A percentile compares a stretch with the other conserved stretches of the same genome.
These are phyloP conservation scores for Lentinula lateritia DNA, from an alignment of 768 basidiomycete species.

Conservation along the genomic window DNA sequence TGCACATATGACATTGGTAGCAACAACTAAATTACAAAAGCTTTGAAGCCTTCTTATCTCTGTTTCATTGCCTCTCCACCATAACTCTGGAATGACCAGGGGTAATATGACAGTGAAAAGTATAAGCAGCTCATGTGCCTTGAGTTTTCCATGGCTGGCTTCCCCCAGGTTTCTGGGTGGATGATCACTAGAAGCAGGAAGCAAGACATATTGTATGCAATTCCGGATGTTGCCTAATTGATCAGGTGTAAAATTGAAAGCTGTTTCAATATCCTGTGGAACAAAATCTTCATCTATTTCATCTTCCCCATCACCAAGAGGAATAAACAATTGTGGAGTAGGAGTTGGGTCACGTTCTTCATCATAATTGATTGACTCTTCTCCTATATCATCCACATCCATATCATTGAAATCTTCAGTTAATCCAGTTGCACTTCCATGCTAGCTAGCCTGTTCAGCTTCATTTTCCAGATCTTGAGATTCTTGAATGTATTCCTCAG, in stretches of 20 bases:
- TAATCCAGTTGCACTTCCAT: too few species aligned
- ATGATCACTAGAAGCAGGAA: slow-evolving; percentile 15
- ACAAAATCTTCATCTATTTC: neutral
- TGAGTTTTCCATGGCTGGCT: slow-evolving; percentile 25
- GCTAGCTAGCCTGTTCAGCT: too few species aligned
- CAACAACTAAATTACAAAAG: slow-evolving; percentile 20
- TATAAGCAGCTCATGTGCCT: slow-evolving; percentile 22
- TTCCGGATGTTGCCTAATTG: slow-evolving; percentile 5
- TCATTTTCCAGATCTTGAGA: too few species aligned
- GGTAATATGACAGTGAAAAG: slow-evolving; percentile 23
- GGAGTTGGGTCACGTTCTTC: too few species aligned
- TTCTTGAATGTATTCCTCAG: too few species aligned
- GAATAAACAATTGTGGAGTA: neutral
- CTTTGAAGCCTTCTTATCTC: slow-evolving; percentile 10
- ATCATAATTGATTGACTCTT: too few species aligned
- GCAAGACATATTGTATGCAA: slow-evolving; percentile 16
- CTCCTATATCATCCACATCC: too few species aligned
- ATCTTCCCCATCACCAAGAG: slow-evolving; percentile 6
- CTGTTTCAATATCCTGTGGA: neutral
- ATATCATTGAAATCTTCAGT: too few species aligned
- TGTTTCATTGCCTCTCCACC: slow-evolving; percentile 11
- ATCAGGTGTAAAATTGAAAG: slow-evolving; percentile 6
- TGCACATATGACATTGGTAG: slow-evolving; percentile 20
- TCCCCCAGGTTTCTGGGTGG: slow-evolving; percentile 27
- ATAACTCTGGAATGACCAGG: slow-evolving; percentile 23